phyloP scores from a whole-genome alignment of 2,329 filamentous ascomycete species.

The Cytospora mali region DNA sequence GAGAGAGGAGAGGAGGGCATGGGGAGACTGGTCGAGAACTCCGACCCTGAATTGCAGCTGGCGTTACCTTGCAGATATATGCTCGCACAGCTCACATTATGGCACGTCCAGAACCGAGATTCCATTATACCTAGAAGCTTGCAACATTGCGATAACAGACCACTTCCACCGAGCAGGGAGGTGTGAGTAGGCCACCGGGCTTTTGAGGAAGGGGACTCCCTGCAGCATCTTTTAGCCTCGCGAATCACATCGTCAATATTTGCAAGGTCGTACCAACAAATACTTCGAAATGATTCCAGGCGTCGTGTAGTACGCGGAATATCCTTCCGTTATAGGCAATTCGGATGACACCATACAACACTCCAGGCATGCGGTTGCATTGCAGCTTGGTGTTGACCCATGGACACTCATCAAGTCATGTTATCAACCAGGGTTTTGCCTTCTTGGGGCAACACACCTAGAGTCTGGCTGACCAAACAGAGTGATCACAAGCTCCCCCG shows the following conservation, averaged over 20 bases:
- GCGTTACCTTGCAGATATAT: not conserved
- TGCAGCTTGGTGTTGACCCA: not conserved
- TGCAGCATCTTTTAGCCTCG: not conserved
- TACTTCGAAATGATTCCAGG: not conserved
- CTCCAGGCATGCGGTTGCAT: not conserved
- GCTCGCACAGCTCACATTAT: too few species aligned
- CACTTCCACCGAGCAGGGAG: not conserved
- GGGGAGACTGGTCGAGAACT: not conserved
- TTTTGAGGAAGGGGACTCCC: too few species aligned
- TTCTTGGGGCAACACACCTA: too few species aligned
- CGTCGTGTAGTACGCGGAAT: not conserved
- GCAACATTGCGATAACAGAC: not conserved
- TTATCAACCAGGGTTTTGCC: too few species aligned
- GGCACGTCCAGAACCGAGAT: not conserved
- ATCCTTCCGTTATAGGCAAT: not conserved
- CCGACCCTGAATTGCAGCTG: not conserved
- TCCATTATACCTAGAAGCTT: not conserved
- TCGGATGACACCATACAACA: not conserved
- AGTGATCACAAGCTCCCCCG: not conserved
- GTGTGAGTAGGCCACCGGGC: too few species aligned
- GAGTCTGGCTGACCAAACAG: not conserved
- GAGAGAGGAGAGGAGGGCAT: not conserved
- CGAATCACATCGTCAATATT: not conserved
- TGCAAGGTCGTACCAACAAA: not conserved
- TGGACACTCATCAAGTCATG: not conserved